Conservation (phyloP, 2,329 filamentous ascomycete species). For the Stenocarpella maydis region DNA sequence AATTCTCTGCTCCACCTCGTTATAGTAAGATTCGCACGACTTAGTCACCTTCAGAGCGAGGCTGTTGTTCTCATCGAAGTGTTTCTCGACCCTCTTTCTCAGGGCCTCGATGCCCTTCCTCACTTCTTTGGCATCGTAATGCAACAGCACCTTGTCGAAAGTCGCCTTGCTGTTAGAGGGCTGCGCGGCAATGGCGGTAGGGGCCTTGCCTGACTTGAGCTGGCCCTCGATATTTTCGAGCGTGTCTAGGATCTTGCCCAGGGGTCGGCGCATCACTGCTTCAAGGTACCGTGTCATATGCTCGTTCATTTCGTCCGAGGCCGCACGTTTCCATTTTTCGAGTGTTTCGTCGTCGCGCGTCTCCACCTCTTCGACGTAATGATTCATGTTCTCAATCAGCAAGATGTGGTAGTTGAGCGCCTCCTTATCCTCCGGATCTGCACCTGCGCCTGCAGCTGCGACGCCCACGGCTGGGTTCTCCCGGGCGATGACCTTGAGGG, state of each 20-base stretch:
- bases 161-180: constrained; percentile 82
- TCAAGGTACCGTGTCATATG: constrained; percentile 89
- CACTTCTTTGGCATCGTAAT: constrained; percentile 85
- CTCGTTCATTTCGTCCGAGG: constrained; percentile 79
- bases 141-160: constrained; percentile 85
- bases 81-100: constrained; percentile 93
- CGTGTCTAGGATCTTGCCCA: constrained; percentile 91
- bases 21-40: constrained; percentile 71
- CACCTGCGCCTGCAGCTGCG: constrained; percentile 42
- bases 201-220: constrained; percentile 65
- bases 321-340: constrained; percentile 82
- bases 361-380: constrained; percentile 93
- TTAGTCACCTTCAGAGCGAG: constrained; percentile 65
- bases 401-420: constrained; percentile 97
- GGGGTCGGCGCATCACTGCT: constrained; percentile 85
- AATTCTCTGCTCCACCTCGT: constrained; percentile 68
- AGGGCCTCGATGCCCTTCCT: constrained; percentile 89
- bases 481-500: constrained; percentile 89
- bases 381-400: constrained; percentile 98
- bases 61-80: constrained; percentile 82
- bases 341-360: constrained; percentile 76
- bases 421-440: constrained; percentile 87
- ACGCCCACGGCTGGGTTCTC: constrained; percentile 66
- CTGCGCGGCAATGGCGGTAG: constrained; percentile 75
- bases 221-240: constrained; percentile 87